Evolutionary conservation across 768 basidiomycete genomes (phyloP).

Genomic region (Psilocybe tampanensis): DNA sequence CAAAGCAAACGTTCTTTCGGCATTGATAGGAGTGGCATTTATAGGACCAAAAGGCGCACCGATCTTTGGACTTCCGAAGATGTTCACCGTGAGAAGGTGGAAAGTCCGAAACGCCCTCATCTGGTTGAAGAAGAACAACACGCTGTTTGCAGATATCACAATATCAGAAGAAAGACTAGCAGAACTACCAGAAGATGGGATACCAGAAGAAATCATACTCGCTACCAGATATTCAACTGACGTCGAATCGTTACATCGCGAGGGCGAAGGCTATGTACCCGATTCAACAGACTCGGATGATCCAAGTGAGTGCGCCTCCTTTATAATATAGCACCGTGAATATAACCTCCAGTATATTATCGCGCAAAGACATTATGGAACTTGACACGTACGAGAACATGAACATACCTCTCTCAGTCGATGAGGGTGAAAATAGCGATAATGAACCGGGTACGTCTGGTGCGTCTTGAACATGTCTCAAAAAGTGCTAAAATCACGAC

Average conservation of each 20-base stretch:
- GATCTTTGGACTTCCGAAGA: not conserved
- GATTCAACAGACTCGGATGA: conserved; percentile 3
- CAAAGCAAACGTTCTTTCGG: conserved; percentile 13
- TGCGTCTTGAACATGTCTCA: too few relatives aligned
- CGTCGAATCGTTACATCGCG: conserved; percentile 15
- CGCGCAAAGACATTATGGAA: too few relatives aligned
- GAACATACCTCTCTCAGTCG: too few relatives aligned
- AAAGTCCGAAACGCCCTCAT: conserved; percentile 22
- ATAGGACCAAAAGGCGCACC: conserved; percentile 11
- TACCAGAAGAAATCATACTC: conserved; percentile 31
- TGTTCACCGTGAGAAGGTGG: conserved; percentile 11
- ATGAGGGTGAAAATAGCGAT: too few relatives aligned
- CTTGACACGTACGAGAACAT: too few relatives aligned
- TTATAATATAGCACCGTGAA: too few relatives aligned
- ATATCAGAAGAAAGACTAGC: conserved; percentile 15
- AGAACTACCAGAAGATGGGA: conserved; percentile 29
- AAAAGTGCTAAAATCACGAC: too few relatives aligned
- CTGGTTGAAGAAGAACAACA: conserved; percentile 33
- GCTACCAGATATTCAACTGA: conserved; percentile 22
- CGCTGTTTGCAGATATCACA: conserved; percentile 4
- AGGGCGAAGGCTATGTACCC: conserved; percentile 34
- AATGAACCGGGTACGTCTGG: too few relatives aligned
- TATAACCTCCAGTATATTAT: too few relatives aligned
- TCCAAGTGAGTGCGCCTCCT: too few relatives aligned
- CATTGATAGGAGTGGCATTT: conserved; percentile 19